Evolutionary conservation across 768 basidiomycete species (phyloP).

Genomic region (Lentinula boryana): DNA sequence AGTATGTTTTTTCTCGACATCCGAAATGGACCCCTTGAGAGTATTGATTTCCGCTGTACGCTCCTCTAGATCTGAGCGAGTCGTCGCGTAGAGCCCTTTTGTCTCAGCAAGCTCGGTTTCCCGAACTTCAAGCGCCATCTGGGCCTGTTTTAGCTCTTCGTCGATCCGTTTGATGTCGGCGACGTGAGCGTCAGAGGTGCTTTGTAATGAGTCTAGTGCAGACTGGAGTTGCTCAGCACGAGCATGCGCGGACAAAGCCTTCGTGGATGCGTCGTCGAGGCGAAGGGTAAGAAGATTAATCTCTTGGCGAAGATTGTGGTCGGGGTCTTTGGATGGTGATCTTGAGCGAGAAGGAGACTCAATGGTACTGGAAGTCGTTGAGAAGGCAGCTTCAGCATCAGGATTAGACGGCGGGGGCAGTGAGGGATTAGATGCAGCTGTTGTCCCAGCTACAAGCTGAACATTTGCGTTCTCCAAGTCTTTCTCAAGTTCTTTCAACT

Average conservation of each 20-base stretch:
- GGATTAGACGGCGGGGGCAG: neutral
- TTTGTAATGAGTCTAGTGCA: neutral
- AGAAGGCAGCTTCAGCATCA: neutral
- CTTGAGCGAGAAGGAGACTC: neutral
- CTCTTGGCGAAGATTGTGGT: neutral
- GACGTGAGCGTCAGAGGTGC: neutral
- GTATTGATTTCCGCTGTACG: slow-evolving; percentile 58
- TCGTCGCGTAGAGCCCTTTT: slow-evolving; percentile 10
- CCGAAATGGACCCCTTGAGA: slow-evolving; percentile 41
- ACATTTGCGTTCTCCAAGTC: neutral
- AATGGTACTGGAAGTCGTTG: neutral
- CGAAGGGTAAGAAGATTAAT: neutral
- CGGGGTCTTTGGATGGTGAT: neutral
- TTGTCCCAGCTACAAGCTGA: neutral
- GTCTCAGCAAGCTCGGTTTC: slow-evolving; percentile 20
- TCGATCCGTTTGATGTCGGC: neutral
- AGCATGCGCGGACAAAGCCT: neutral
- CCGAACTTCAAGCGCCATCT: neutral
- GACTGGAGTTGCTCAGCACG: slow-evolving; percentile 1
- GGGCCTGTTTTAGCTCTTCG: neutral
- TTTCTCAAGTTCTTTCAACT: neutral
- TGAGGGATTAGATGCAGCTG: neutral
- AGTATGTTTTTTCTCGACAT: slow-evolving; percentile 40
- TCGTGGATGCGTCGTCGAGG: slow-evolving; percentile 1
- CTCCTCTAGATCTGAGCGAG: slow-evolving; percentile 33